Conservation (phyloP, 371 early-diverging fungal genomes). For the Syncephalastrum contaminatum region DNA sequence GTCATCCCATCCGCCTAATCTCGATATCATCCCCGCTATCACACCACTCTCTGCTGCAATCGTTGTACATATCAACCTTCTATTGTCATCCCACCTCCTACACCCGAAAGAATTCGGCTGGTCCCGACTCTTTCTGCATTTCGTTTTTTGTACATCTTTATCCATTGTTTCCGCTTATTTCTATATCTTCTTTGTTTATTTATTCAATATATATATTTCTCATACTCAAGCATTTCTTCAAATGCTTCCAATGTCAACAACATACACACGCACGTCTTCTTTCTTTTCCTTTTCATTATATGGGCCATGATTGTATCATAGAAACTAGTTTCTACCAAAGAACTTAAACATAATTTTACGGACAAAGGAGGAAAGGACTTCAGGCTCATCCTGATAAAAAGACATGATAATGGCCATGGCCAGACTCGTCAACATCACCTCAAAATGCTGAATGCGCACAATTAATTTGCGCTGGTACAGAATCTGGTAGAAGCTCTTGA, state of each 20-base stretch:
- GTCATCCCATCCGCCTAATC: too few relatives aligned
- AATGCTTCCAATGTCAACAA: not conserved
- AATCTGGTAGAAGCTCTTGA: constrained; percentile 57
- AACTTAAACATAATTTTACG: constrained; percentile 56
- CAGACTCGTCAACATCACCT: constrained; percentile 50
- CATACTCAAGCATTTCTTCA: too few relatives aligned
- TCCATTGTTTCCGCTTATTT: not conserved
- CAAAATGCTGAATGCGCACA: constrained; percentile 55
- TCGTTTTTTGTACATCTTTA: not conserved
- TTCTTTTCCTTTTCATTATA: not conserved
- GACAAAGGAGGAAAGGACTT: constrained; percentile 59
- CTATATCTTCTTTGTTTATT: too few relatives aligned
- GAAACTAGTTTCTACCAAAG: constrained; percentile 49
- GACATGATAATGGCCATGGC: constrained; percentile 60
- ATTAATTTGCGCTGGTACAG: constrained; percentile 59
- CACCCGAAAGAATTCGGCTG: too few relatives aligned
- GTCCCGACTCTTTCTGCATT: not conserved
- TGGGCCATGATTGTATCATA: too few relatives aligned
- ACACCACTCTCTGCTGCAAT: not conserved
- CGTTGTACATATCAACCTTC: too few relatives aligned
- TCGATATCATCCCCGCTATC: too few relatives aligned
- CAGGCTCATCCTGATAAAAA: constrained; percentile 64
- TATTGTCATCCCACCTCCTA: too few relatives aligned
- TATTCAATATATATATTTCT: not conserved
- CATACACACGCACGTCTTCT: not conserved